phyloP scores from a whole-genome alignment of 495 filamentous ascomycete species.

The Thozetella sp. region DNA sequence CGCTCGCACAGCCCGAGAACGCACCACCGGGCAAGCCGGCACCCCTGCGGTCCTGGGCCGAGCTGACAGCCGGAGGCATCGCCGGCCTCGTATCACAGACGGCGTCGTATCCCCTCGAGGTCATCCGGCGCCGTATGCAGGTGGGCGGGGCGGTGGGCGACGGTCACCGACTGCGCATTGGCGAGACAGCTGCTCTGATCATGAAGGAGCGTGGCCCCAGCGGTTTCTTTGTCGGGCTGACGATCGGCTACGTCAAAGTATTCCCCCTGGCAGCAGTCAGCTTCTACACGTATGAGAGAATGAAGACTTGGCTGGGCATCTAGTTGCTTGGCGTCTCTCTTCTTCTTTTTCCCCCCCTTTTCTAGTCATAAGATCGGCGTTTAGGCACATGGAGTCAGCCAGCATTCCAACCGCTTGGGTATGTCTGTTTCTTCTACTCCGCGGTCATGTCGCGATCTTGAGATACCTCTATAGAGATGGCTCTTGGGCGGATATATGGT shows the following conservation, averaged over 20 bases:
- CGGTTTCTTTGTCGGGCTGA: conserved; percentile 91
- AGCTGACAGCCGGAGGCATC: conserved; percentile 79
- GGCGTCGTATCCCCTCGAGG: conserved; percentile 88
- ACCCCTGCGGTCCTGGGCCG: conserved; percentile 76
- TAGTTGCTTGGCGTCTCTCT: conserved; percentile 35
- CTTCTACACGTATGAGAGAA: conserved; percentile 77
- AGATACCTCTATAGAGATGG: conserved; percentile 1
- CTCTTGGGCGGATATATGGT: background rate
- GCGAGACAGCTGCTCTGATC: conserved; percentile 76
- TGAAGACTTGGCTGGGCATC: conserved; percentile 75
- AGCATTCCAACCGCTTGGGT: conserved; percentile 8
- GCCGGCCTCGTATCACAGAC: conserved; percentile 91
- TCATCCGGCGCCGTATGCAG: conserved; percentile 92
- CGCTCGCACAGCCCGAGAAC: conserved; percentile 40
- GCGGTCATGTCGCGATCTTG: background rate
- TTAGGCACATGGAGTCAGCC: background rate
- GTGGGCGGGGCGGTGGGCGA: conserved; percentile 93
- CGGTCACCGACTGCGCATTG: conserved; percentile 73
- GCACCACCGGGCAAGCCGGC: conserved; percentile 57
- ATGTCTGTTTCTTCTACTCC: background rate
- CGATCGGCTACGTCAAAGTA: conserved; percentile 94
- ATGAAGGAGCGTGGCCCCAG: conserved; percentile 72
- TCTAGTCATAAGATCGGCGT: conserved; percentile 10
- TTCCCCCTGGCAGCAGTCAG: conserved; percentile 86
- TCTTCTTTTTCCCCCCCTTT: conserved; percentile 5